Evolutionary conservation across 148 eudicot genomes (phyloP).

Genomic region (Rhododendron williamsianum): DNA sequence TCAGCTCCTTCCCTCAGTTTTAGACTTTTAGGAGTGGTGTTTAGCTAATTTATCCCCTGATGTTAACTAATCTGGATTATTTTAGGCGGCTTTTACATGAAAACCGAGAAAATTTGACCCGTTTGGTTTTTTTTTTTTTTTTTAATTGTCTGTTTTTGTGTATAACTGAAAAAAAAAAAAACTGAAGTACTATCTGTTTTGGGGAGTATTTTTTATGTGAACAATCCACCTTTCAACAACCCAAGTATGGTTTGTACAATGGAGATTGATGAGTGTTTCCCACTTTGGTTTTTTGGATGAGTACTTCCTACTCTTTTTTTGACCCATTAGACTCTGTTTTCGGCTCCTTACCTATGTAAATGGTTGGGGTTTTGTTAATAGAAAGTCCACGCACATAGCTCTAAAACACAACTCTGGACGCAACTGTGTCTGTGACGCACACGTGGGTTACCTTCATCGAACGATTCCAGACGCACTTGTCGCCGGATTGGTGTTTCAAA

Average conservation of each 20-base stretch:
- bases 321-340: no score
- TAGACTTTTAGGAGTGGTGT: neutral
- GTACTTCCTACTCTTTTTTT: neutral
- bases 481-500: no score
- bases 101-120: neutral
- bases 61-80: neutral
- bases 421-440: no score
- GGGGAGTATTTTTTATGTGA: neutral
- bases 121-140: neutral
- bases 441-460: no score
- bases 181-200: neutral
- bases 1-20: neutral
- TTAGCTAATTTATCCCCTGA: neutral
- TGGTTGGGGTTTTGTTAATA: neutral
- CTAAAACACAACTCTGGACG: no score
- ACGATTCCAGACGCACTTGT: no score
- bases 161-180: no score
- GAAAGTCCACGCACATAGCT: no score
- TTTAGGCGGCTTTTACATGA: neutral
- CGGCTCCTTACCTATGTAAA: no score
- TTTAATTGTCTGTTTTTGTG: neutral
- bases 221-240: neutral
- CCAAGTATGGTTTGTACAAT: neutral
- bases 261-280: neutral
- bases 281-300: neutral